phyloP scores from a whole-genome alignment of 352 stramenopile species.

The Phytopythium montanum region DNA sequence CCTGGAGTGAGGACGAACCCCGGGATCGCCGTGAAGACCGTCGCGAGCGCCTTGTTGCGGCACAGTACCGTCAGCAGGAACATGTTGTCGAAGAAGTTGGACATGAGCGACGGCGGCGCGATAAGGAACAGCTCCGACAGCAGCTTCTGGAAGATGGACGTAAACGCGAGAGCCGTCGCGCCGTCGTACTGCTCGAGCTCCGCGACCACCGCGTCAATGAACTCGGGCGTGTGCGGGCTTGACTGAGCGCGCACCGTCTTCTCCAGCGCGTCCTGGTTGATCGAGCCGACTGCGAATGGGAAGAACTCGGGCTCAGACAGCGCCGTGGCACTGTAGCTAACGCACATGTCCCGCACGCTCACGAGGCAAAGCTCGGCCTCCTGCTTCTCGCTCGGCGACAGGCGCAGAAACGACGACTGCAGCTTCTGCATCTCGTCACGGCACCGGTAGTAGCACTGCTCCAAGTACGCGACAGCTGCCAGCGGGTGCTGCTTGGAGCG shows the following conservation, averaged over 20 bases:
- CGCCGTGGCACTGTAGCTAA: conserved; percentile 84
- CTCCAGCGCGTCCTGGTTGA: conserved; percentile 67
- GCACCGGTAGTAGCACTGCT: conserved; percentile 72
- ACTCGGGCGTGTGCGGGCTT: conserved; percentile 53
- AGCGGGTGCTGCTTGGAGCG: conserved; percentile 48
- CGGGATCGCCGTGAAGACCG: conserved; percentile 59
- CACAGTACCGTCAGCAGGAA: conserved; percentile 54
- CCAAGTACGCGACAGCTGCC: conserved; percentile 62
- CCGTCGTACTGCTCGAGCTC: conserved; percentile 48
- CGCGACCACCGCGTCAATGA: conserved; percentile 44
- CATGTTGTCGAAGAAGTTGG: conserved; percentile 77
- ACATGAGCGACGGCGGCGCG: conserved; percentile 71
- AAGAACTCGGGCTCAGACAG: conserved; percentile 87
- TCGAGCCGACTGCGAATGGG: conserved; percentile 56
- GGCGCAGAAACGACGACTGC: conserved; percentile 53
- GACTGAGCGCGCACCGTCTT: conserved; percentile 59
- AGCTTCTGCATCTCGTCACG: conserved; percentile 68
- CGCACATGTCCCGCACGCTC: conserved; percentile 68
- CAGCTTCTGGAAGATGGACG: conserved; percentile 78
- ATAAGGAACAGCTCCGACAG: conserved; percentile 77
- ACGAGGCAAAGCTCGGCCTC: conserved; percentile 43
- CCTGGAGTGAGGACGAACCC: conserved; percentile 66
- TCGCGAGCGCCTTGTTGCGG: conserved; percentile 63
- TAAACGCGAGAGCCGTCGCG: conserved; percentile 51
- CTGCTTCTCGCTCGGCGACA: conserved; percentile 44